Evolutionary conservation across 257 asterid genomes (phyloP), one percentile per base, ranked within the genome.

Genomic region (Eustoma russellianum): DNA sequence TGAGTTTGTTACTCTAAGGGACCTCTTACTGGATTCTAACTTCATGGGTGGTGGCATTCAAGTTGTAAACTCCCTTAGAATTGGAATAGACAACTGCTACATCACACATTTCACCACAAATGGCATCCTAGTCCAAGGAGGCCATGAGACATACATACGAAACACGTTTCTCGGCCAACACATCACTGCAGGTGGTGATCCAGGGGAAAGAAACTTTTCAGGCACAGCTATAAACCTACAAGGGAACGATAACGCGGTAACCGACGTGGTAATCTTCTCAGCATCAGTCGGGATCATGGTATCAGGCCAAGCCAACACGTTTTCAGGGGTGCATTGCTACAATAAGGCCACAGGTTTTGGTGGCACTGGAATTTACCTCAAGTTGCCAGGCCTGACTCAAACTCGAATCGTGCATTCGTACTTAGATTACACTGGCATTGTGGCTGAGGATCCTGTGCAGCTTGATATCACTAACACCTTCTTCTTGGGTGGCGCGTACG

Each of bases 361-460:
- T 11, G 98, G 98, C 0, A 74, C 79, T 0, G 98, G 98, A n/a
- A 79, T 91, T 43, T 79, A 84, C 40, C 41, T 91, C 5, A 79
- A 72, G 35, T 18, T 74, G 2, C 90, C 96, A 0, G 95, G 94
- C 0, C 48, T 82, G 15, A 62, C 97, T 5, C 98, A 91, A 60
- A 82, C 93, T 18, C 58, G 95, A 9, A 87, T 91, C 2, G 81
- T 82, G 5, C 73, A 87, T 40, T 87, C 90, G 0, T 91, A 87
- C 72, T 40, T 91, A 34, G 97, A 87, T 56, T 91, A 3, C 74
- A 87, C 95, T 0, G 93, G 97, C 6, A 85, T 84, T 8, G 97
- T 91, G 0, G 97, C 90, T 0, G 98, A 87, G 70, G 98, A 91
- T 17, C 97, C 98, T 0, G 98, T 82, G 19, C 98, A 91, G 57